Conservation (phyloP, 2,329 filamentous ascomycete species). For the Acephala macrosclerotiorum region DNA sequence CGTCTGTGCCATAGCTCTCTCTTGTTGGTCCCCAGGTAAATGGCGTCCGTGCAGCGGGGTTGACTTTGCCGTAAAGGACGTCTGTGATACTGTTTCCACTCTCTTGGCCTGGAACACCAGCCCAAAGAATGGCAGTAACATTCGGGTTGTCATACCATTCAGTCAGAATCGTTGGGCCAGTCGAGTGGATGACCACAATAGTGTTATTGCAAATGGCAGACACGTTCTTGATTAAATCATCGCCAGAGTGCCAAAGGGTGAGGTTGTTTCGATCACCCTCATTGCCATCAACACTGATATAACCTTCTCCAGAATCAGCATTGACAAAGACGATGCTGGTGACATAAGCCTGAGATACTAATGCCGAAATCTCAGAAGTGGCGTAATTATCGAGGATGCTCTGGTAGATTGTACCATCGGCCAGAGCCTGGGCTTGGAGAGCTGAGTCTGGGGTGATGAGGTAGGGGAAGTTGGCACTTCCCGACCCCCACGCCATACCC, state of each 20-base stretch:
- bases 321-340: slow-evolving; percentile 90
- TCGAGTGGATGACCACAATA: slow-evolving; percentile 88
- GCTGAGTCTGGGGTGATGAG: slow-evolving; percentile 80
- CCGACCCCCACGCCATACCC: slow-evolving; percentile 82
- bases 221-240: slow-evolving; percentile 82
- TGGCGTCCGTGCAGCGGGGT: slow-evolving; percentile 77
- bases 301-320: slow-evolving; percentile 86
- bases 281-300: slow-evolving; percentile 83
- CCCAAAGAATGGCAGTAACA: slow-evolving; percentile 84
- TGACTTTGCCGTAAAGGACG: slow-evolving; percentile 82
- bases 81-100: slow-evolving; percentile 81
- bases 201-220: slow-evolving; percentile 84
- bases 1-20: slow-evolving; percentile 51
- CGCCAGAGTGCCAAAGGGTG: slow-evolving; percentile 85
- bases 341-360: slow-evolving; percentile 69
- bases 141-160: slow-evolving; percentile 80
- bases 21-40: slow-evolving; percentile 80
- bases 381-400: slow-evolving; percentile 73
- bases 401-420: slow-evolving; percentile 68
- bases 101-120: slow-evolving; percentile 83
- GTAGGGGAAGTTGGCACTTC: slow-evolving; percentile 77
- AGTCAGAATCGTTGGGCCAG: slow-evolving; percentile 79
- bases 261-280: slow-evolving; percentile 91
- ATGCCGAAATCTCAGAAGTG: slow-evolving; percentile 68
- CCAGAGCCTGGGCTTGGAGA: slow-evolving; percentile 67